These are phyloP conservation scores for Penicillium thymicola DNA, from an alignment of 2,329 filamentous ascomycete genomes.

Conservation along the genomic window DNA sequence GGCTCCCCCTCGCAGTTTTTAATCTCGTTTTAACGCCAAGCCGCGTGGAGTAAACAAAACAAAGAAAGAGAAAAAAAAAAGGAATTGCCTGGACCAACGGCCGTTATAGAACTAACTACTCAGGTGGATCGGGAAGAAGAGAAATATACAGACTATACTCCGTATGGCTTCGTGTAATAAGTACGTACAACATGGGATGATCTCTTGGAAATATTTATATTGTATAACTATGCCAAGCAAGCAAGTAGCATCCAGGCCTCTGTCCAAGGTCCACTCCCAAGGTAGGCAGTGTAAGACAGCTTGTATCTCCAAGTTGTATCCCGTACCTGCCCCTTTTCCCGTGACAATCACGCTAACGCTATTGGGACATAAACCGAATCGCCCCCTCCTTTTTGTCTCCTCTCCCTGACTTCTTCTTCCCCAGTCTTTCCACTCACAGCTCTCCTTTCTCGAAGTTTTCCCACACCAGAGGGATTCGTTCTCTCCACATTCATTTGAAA, in stretches of 20 bases:
- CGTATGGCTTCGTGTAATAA: neutral
- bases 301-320: neutral
- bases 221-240: slow-evolving; percentile 3
- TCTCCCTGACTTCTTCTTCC: slow-evolving; percentile 23
- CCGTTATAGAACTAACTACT: neutral
- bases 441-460: slow-evolving; percentile 30
- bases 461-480: slow-evolving; percentile 40
- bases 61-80: slow-evolving; percentile 27
- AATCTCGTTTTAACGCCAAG: slow-evolving; percentile 28
- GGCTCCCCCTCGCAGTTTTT: slow-evolving; percentile 20
- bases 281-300: slow-evolving; percentile 8
- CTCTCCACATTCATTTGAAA: slow-evolving; percentile 43
- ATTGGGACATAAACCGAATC: slow-evolving; percentile 15
- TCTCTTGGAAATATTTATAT: neutral
- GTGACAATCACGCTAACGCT: slow-evolving; percentile 5
- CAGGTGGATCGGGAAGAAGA: neutral
- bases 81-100: slow-evolving; percentile 2
- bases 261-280: slow-evolving; percentile 1
- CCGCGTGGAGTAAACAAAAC: slow-evolving; percentile 6
- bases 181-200: neutral
- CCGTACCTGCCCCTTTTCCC: slow-evolving; percentile 8
- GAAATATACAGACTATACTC: neutral
- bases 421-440: slow-evolving; percentile 14
- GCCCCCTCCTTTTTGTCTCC: slow-evolving; percentile 12
- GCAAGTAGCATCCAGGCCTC: slow-evolving; percentile 1